Evolutionary conservation across 441 rosid species (phyloP), one percentile per base, ranked within the genome.

Genomic region (Eruca vesicaria): DNA sequence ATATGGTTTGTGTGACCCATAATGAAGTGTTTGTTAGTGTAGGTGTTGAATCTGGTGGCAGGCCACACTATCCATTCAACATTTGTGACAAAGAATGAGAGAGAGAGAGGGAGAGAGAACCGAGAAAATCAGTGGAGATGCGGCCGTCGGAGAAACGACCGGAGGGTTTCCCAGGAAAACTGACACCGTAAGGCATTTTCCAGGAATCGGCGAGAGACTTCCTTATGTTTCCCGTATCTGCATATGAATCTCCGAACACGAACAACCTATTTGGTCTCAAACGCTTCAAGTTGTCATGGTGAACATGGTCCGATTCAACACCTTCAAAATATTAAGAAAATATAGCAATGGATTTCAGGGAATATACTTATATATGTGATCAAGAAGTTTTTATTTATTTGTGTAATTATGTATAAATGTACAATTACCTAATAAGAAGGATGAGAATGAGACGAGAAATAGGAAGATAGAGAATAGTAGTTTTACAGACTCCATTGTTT

Each of bases 71-170:
- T n/a, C n/a, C n/a, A 76, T 63, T 53, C 56, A 26, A 18, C 19
- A 64, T 21, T 31, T 23, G 26, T 65, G 20, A 50, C 26, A 71
- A 71, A 38, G 0, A 41, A 57, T 19, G 23, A 14, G 70, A 14
- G 16, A 43, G 41, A 9, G 20, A 32, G 14, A 38, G 14, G 41
- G 35, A 63, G 64, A 69, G 75, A 43, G 36, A 20, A 90, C 97
- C 97, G 9, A 92, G 64, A 63, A 79, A 89, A 80, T 92, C 94
- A 0, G 97, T 90, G 73, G 86, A 75, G 72, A 90, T 82, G 16
- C 86, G 88, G 20, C 98, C 98, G 19, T 92, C 92, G 2, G 95
- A 92, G 82, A 89, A 92, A 43, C 97, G 90, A 31, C 98, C 97
- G 33, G 88, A 59, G 0, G 98, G 98, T 69, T 83, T 79, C 1